Evolutionary conservation across 768 basidiomycete genomes (phyloP).

Genomic region (Pleurotus tuber-regium): DNA sequence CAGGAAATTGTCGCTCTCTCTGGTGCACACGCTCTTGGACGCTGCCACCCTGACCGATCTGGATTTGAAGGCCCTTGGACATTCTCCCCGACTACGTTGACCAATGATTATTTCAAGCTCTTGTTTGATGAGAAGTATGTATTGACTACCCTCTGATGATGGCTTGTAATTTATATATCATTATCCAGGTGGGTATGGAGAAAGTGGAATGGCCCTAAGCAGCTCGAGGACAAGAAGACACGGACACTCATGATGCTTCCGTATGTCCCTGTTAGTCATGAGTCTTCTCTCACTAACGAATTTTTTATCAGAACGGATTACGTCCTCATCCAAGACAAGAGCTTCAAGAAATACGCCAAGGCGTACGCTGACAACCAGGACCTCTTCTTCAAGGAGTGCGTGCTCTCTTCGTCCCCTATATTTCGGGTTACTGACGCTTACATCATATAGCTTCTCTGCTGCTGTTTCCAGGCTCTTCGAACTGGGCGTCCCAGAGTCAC

Average conservation of each 20-base stretch:
- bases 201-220: conserved; percentile 94
- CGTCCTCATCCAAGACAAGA: conserved; percentile 85
- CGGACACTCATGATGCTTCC: conserved; percentile 93
- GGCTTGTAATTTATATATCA: conserved; percentile 7
- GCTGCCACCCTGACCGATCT: conserved; percentile 86
- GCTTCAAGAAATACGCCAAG: conserved; percentile 86
- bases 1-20: conserved; percentile 95
- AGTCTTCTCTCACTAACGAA: background rate
- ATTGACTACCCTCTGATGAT: background rate
- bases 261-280: conserved; percentile 42
- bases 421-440: conserved; percentile 11
- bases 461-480: conserved; percentile 82
- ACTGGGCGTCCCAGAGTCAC: conserved; percentile 84
- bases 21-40: conserved; percentile 94
- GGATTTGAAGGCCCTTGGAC: conserved; percentile 94
- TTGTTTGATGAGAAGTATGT: conserved; percentile 80
- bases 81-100: conserved; percentile 86
- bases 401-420: conserved; percentile 13
- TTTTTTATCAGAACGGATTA: conserved; percentile 71
- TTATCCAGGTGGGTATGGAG: conserved; percentile 82
- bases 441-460: conserved; percentile 71
- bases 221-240: conserved; percentile 91
- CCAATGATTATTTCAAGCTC: conserved; percentile 85
- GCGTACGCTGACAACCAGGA: conserved; percentile 83
- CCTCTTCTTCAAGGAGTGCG: conserved; percentile 93